Evolutionary conservation across 805 yeast species (phyloP), one percentile per base, ranked within the genome.

Genomic region (Hagleromyces aurorensis): DNA sequence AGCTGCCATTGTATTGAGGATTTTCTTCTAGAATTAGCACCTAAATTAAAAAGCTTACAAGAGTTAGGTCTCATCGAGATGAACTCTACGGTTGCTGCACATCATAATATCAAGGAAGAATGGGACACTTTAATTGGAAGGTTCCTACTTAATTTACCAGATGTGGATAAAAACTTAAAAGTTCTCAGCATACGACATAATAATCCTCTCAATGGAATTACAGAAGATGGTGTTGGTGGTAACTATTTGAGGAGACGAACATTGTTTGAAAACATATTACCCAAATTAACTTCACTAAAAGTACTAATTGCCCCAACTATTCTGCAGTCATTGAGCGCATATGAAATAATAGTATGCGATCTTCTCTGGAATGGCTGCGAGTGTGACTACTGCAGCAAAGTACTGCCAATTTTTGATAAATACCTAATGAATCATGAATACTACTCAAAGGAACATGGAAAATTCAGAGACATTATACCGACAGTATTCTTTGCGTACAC

Each of bases 361-460:
- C 40, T 81, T 29, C 51, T 81, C 14, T 81, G 89, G 87, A 80
- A 79, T 47, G 89, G 89, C 0, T 80, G 89, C 50, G 66, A 65
- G 21, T 81, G 93, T 48, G 37, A 41, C 1, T 70, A 65, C 39
- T 81, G 93, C 44, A 56, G 57, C 9, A 58, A 57, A 30, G 60
- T 59, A 22, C 52, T 80, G 14, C 67, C 67, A 0, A 40, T 68
- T 7, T 61, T 75, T 28, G 93, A 81, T 42, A 62, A 68, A 10
- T 79, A 66, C 40, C 51, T 80, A 27, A 68, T 76, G 67, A 65
- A 69, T 27, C 93, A 81, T 46, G 72, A 70, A 28, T 75, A 72
- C 48, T 76, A 65, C 43, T 71, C 70, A 36, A 50, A 50, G 4
- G 48, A 57, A 3, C 59, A 60, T 6, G 68, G 67, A 0, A 59